Evolutionary conservation across 2,329 filamentous ascomycete species (phyloP).

Genomic region (Chalaropsis ovoidea): DNA sequence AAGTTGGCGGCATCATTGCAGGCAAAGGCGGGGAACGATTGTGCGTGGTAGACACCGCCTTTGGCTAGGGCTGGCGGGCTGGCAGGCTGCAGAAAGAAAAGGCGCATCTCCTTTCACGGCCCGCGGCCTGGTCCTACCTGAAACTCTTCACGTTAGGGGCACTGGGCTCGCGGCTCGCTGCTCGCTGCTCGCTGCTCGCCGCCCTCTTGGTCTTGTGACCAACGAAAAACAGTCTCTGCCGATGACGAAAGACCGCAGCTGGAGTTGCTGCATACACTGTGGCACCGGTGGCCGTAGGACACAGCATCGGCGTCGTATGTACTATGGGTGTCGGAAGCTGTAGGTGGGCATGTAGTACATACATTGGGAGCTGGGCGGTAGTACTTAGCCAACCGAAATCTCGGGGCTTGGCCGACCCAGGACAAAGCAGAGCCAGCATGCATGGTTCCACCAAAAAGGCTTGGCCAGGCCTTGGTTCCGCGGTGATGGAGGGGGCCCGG

Average conservation of each 20-base stretch:
- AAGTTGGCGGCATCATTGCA: too few relatives aligned
- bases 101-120: background rate
- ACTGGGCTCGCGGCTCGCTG: too few relatives aligned
- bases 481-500: background rate
- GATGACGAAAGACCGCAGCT: too few relatives aligned
- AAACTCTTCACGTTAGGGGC: background rate
- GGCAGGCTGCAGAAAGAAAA: too few relatives aligned
- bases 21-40: background rate
- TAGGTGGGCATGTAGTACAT: background rate
- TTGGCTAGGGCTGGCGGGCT: background rate
- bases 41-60: background rate
- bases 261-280: too few relatives aligned
- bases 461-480: background rate
- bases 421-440: background rate
- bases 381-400: conserved; percentile 3
- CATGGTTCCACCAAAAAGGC: conserved; percentile 1
- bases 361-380: background rate
- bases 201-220: too few relatives aligned
- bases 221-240: too few relatives aligned
- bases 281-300: too few relatives aligned
- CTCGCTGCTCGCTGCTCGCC: background rate
- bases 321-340: too few relatives aligned
- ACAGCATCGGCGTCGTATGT: too few relatives aligned
- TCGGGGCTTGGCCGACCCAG: background rate
- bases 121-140: background rate